Percentiles rank a stretch among this genome's conserved stretches.
Conservation (phyloP, 352 stramenopile species). For the Phytophthora tentaculata region DNA sequence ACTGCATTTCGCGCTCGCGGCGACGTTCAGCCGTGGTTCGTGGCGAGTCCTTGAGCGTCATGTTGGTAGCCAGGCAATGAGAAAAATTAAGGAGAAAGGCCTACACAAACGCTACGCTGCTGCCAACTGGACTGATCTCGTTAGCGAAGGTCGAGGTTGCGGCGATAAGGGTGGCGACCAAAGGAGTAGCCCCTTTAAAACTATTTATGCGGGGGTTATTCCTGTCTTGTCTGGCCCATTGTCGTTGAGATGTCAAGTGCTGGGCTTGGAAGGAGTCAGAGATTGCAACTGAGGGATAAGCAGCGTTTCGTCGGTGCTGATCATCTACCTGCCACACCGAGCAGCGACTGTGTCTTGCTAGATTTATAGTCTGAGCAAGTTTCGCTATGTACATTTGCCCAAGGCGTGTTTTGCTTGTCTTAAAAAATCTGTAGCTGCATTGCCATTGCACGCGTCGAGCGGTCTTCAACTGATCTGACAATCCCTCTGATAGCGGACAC, state of each 20-base stretch:
- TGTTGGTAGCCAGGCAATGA: slow-evolving; percentile 3
- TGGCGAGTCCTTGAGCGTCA: slow-evolving; percentile 27
- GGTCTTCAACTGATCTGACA: slow-evolving; percentile 28
- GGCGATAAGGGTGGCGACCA: background rate
- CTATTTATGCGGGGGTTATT: slow-evolving; percentile 26
- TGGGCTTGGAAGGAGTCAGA: slow-evolving; percentile 22
- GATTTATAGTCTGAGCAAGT: background rate
- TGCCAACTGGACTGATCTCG: slow-evolving; percentile 26
- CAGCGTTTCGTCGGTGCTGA: slow-evolving; percentile 22
- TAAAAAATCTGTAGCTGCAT: background rate
- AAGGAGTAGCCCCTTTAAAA: slow-evolving; percentile 13
- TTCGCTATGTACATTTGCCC: no score
- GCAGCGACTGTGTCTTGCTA: no score
- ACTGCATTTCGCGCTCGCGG: slow-evolving; percentile 73
- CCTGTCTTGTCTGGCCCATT: slow-evolving; percentile 24
- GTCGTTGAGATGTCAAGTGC: slow-evolving; percentile 16
- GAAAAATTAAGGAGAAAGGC: slow-evolving; percentile 7
- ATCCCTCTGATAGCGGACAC: slow-evolving; percentile 27
- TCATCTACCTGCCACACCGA: background rate
- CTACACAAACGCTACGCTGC: slow-evolving; percentile 12
- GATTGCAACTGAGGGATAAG: slow-evolving; percentile 21
- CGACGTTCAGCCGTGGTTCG: slow-evolving; percentile 28
- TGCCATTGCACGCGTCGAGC: slow-evolving; percentile 4
- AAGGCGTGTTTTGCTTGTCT: background rate
- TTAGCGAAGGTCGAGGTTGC: slow-evolving; percentile 4